Evolutionary conservation across 2,329 filamentous ascomycete genomes (phyloP).

Genomic region (Calonectria pseudoreteaudii): DNA sequence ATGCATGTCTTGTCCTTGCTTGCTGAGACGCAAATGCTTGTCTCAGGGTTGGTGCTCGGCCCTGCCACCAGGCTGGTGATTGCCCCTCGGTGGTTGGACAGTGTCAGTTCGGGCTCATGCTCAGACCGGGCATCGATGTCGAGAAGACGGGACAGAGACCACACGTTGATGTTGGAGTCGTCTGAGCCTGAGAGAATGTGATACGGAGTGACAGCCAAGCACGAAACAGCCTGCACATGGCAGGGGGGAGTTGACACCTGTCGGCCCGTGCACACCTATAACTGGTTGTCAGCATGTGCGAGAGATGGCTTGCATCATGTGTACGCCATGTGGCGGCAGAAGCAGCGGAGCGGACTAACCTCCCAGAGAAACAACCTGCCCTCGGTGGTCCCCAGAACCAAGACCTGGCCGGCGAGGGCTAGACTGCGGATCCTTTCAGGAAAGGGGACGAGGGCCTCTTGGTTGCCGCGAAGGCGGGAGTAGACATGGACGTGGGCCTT

Average conservation of each 20-base stretch:
- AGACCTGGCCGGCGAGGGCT: slow-evolving; percentile 76
- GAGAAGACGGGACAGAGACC: slow-evolving; percentile 83
- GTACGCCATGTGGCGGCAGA: slow-evolving; percentile 25
- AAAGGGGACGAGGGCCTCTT: slow-evolving; percentile 90
- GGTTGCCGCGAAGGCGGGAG: slow-evolving; percentile 82
- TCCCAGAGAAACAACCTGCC: slow-evolving; percentile 94
- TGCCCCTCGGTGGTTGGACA: slow-evolving; percentile 81
- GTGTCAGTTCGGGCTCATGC: slow-evolving; percentile 79
- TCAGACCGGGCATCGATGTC: slow-evolving; percentile 65
- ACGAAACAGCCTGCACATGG: slow-evolving; percentile 84
- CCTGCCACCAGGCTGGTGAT: slow-evolving; percentile 75
- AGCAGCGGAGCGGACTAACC: slow-evolving; percentile 62
- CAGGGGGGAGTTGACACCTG: slow-evolving; percentile 80
- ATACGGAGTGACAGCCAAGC: slow-evolving; percentile 76
- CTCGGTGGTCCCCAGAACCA: slow-evolving; percentile 85
- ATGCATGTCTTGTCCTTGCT: slow-evolving; percentile 90
- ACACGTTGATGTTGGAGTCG: slow-evolving; percentile 93
- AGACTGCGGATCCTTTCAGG: slow-evolving; percentile 87
- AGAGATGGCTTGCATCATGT: slow-evolving; percentile 25
- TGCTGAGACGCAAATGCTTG: slow-evolving; percentile 85
- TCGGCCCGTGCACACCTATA: slow-evolving; percentile 78
- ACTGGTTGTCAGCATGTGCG: slow-evolving; percentile 38
- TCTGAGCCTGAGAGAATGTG: slow-evolving; percentile 83
- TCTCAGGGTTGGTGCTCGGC: slow-evolving; percentile 74
- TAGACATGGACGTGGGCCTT: slow-evolving; percentile 97